A percentile compares a stretch with the other conserved stretches of the same genome.
Evolutionary conservation across 2,329 filamentous ascomycete genomes (phyloP).

Genomic region (Apiospora aurea): DNA sequence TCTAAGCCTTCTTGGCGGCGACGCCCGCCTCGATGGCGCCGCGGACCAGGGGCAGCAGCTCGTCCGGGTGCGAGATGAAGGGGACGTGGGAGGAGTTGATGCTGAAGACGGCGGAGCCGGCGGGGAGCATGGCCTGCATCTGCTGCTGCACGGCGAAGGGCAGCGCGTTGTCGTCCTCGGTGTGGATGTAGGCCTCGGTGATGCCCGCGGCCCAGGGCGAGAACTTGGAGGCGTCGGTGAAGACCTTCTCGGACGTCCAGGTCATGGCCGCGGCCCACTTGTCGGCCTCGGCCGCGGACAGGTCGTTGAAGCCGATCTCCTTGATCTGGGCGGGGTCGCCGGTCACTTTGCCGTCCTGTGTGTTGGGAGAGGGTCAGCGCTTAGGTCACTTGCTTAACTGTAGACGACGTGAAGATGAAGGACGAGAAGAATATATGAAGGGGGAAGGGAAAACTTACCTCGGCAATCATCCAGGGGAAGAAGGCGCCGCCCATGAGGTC

Average conservation of each 20-base stretch:
- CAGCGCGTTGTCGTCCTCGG: slow-evolving; percentile 18
- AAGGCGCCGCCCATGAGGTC: slow-evolving; percentile 7
- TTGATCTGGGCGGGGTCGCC: slow-evolving; percentile 11
- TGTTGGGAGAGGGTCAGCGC: neutral
- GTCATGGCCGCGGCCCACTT: slow-evolving; percentile 21
- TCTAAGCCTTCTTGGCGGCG: slow-evolving; percentile 15
- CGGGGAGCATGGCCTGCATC: slow-evolving; percentile 25
- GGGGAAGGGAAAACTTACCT: neutral
- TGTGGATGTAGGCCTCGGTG: slow-evolving; percentile 26
- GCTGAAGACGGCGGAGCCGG: slow-evolving; percentile 23
- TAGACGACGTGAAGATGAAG: neutral
- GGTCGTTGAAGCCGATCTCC: slow-evolving; percentile 25
- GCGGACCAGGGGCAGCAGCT: slow-evolving; percentile 18
- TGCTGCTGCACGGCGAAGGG: slow-evolving; percentile 22
- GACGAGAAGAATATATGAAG: neutral
- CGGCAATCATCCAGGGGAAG: slow-evolving; percentile 22
- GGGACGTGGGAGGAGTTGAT: slow-evolving; percentile 24
- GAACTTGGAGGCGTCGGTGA: slow-evolving; percentile 25
- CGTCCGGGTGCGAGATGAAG: slow-evolving; percentile 23
- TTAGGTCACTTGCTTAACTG: neutral
- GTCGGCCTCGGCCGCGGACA: slow-evolving; percentile 8
- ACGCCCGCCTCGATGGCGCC: slow-evolving; percentile 6
- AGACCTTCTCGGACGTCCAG: slow-evolving; percentile 26
- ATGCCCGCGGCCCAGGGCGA: slow-evolving; percentile 18
- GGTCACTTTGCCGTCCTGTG: slow-evolving; percentile 13